A percentile compares a stretch with the other conserved stretches of the same genome.
These are phyloP conservation scores for Aspergillus cejpii DNA, from an alignment of 2,329 filamentous ascomycete species.

Conservation along the genomic window DNA sequence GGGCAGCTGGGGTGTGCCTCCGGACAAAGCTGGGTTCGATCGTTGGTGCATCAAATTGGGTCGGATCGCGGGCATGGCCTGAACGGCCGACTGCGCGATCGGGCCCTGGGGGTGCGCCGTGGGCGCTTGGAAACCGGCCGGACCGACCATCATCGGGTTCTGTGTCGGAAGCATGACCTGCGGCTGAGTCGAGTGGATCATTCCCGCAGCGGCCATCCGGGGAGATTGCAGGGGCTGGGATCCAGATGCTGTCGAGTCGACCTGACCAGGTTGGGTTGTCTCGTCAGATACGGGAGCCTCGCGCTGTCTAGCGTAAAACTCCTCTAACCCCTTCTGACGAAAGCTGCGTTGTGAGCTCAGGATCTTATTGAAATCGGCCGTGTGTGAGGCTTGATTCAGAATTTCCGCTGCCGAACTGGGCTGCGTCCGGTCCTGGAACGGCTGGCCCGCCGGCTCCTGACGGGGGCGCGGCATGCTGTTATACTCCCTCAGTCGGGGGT, in stretches of 20 bases:
- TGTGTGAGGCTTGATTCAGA: conserved; percentile 76
- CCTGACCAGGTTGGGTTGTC: conserved; percentile 25
- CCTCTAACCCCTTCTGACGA: conserved; percentile 71
- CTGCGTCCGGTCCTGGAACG: conserved; percentile 82
- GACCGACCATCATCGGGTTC: conserved; percentile 45
- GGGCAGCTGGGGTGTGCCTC: conserved; percentile 42
- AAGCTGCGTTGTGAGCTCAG: conserved; percentile 73
- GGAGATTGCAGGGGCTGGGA: conserved; percentile 37
- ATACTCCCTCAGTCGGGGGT: conserved; percentile 72
- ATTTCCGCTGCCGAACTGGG: conserved; percentile 70
- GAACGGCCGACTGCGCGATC: conserved; percentile 64
- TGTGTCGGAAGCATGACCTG: conserved; percentile 39
- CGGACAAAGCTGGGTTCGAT: conserved; percentile 53
- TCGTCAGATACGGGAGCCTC: conserved; percentile 59
- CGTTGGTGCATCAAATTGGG: conserved; percentile 60
- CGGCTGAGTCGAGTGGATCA: conserved; percentile 31
- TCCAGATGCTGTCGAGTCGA: conserved; percentile 32
- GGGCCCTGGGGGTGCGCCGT: conserved; percentile 26
- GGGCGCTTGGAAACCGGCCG: conserved; percentile 61
- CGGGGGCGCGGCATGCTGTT: conserved; percentile 75
- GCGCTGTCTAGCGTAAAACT: conserved; percentile 74
- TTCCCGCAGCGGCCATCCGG: conserved; percentile 30
- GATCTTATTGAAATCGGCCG: conserved; percentile 83
- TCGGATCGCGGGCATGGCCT: conserved; percentile 58
- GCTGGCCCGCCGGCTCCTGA: conserved; percentile 79